Conservation (phyloP, 306 rosid species). For the Cicer cuneatum region DNA sequence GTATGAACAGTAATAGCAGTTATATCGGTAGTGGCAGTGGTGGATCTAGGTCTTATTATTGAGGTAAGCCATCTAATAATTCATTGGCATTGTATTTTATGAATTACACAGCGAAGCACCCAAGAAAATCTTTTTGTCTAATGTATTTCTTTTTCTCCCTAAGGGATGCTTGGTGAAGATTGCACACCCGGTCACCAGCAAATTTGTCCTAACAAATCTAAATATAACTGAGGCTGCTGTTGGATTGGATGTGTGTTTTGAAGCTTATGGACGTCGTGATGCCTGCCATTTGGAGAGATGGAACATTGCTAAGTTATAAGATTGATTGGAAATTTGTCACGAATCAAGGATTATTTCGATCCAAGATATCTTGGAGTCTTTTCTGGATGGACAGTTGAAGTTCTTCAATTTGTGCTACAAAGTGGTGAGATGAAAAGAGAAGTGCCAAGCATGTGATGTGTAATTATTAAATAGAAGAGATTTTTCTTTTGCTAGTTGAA, state of each 20-base stretch:
- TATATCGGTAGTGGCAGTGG: constrained; percentile 68
- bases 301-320: constrained; percentile 48
- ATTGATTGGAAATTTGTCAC: constrained; percentile 38
- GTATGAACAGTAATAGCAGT: constrained; percentile 73
- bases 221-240: constrained; percentile 69
- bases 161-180: constrained; percentile 61
- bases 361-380: constrained; percentile 45
- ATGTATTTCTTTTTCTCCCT: constrained; percentile 44
- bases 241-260: constrained; percentile 70
- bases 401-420: constrained; percentile 52
- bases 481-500: constrained; percentile 28
- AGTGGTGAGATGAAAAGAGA: constrained; percentile 52
- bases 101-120: background rate
- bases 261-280: constrained; percentile 59
- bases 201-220: constrained; percentile 81
- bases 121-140: constrained; percentile 23
- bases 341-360: constrained; percentile 45
- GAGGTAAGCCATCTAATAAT: constrained; percentile 60
- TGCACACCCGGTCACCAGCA: constrained; percentile 68
- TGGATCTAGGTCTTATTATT: constrained; percentile 87
- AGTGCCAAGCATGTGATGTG: constrained; percentile 53
- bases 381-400: constrained; percentile 40
- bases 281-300: constrained; percentile 59
- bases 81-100: background rate
- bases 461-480: constrained; percentile 37